Conservation (phyloP, 331 rosid species). For the Spiraea crenata region DNA sequence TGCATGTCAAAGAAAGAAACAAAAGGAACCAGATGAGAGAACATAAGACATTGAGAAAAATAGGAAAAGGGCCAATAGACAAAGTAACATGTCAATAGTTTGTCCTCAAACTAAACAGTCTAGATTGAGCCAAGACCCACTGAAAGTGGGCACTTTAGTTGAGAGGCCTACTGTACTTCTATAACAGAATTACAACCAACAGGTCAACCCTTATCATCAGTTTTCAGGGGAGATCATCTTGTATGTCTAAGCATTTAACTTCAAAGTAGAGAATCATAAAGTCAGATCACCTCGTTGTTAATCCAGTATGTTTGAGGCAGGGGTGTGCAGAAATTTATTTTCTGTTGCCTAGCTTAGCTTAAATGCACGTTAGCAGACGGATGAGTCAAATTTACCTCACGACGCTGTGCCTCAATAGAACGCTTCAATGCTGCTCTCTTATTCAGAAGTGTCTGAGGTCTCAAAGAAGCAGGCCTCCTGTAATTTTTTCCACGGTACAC, state of each 20-base stretch:
- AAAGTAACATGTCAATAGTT: neutral
- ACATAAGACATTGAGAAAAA: neutral
- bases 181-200: neutral
- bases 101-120: neutral
- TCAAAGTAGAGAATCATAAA: neutral
- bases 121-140: conserved; percentile 13
- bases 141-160: neutral
- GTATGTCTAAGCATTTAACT: neutral
- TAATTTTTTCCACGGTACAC: conserved; percentile 96
- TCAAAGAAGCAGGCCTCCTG: conserved; percentile 69
- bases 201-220: neutral
- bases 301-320: neutral
- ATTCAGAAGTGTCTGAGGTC: conserved; percentile 78
- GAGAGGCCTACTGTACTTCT: neutral
- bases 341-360: neutral
- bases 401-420: conserved; percentile 85
- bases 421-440: conserved; percentile 75
- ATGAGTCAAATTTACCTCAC: conserved; percentile 53
- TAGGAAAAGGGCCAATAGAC: neutral
- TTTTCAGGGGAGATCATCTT: neutral
- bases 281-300: neutral
- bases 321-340: neutral
- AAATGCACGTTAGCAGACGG: conserved; percentile 4
- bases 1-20: conserved; percentile 41
- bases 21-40: conserved; percentile 24